Evolutionary conservation across 2,329 filamentous ascomycete species (phyloP).

Genomic region (Fusarium penzigii): DNA sequence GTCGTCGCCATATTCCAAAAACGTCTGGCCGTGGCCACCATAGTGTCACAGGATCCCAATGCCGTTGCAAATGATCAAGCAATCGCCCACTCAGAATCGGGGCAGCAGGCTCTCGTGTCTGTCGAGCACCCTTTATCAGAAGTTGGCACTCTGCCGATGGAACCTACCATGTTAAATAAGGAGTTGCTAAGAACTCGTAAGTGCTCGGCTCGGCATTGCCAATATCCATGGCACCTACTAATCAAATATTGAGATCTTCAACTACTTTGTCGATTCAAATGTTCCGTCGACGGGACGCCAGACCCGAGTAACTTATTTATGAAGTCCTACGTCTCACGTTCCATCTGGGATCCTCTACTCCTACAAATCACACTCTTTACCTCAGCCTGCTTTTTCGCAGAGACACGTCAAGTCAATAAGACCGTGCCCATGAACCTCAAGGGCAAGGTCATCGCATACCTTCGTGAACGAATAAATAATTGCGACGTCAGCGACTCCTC

Average conservation of each 20-base stretch:
- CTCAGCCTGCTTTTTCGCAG: constrained; percentile 52
- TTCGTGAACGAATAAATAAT: constrained; percentile 33
- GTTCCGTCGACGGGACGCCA: constrained; percentile 50
- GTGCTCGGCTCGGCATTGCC: constrained; percentile 4
- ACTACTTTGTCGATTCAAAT: constrained; percentile 52
- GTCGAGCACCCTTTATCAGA: constrained; percentile 36
- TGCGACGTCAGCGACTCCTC: constrained; percentile 45
- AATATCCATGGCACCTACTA: background rate
- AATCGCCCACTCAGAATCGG: background rate
- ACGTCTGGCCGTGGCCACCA: too few species aligned
- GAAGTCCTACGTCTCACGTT: constrained; percentile 49
- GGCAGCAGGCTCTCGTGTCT: constrained; percentile 20
- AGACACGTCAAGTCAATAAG: constrained; percentile 49
- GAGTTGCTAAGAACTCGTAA: constrained; percentile 52
- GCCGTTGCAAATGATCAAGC: too few species aligned
- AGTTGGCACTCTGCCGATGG: constrained; percentile 43
- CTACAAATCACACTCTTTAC: constrained; percentile 51
- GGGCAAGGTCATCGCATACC: constrained; percentile 45
- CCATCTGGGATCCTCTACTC: constrained; percentile 51
- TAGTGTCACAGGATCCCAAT: too few species aligned
- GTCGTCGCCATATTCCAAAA: too few species aligned
- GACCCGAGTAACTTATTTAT: constrained; percentile 46
- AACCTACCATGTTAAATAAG: constrained; percentile 43
- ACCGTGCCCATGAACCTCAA: constrained; percentile 45
- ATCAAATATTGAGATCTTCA: constrained; percentile 42